A percentile compares a stretch with the other conserved stretches of the same genome.
These are phyloP conservation scores for Cichorium intybus DNA, from an alignment of 140 eudicot genomes.

Conservation along the genomic window DNA sequence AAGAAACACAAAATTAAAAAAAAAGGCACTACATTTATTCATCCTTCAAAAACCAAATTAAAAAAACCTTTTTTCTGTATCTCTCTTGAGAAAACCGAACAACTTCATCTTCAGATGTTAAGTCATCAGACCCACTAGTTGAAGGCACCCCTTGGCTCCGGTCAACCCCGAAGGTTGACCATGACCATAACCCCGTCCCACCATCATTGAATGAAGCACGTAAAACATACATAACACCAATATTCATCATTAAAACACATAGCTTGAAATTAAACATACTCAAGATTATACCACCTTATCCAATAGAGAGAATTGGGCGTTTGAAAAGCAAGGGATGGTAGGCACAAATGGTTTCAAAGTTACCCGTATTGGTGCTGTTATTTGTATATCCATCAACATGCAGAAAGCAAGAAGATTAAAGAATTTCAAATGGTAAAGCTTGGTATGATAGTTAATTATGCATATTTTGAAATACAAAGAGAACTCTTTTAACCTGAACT, in stretches of 20 bases:
- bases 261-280: background rate
- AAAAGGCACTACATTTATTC: too few species aligned
- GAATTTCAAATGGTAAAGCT: background rate
- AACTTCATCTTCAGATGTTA: too few species aligned
- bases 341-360: slow-evolving; percentile 78
- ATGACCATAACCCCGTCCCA: too few species aligned
- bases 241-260: background rate
- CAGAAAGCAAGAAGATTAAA: slow-evolving; percentile 14
- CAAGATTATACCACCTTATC: slow-evolving; percentile 48
- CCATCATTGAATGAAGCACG: too few species aligned
- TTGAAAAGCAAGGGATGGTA: slow-evolving; percentile 76
- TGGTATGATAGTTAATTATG: background rate
- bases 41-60: too few species aligned
- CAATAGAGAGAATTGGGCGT: slow-evolving; percentile 54
- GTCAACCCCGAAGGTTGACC: too few species aligned
- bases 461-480: background rate
- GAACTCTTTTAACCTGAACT: slow-evolving; percentile 54
- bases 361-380: slow-evolving; percentile 61
- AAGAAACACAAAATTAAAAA: background rate
- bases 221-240: slow-evolving; percentile 23
- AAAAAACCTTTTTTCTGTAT: too few species aligned
- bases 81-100: too few species aligned
- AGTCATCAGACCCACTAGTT: too few species aligned
- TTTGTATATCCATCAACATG: slow-evolving; percentile 69
- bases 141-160: too few species aligned